phyloP scores from a whole-genome alignment of 1,284 basidiomycete species.

The Trichosporon asahii region DNA sequence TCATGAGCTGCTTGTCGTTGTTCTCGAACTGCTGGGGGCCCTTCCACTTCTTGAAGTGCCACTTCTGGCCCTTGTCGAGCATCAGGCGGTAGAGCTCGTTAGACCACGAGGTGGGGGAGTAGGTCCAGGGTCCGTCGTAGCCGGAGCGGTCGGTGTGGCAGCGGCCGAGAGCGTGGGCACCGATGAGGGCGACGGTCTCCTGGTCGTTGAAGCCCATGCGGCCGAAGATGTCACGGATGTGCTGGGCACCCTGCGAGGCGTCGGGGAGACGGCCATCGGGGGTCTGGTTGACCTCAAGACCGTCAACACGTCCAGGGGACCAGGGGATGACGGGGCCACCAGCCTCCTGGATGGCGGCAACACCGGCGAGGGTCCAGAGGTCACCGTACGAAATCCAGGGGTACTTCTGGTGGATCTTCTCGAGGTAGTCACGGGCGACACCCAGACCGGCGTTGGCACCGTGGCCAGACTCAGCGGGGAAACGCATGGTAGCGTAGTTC shows the following conservation, averaged over 20 bases:
- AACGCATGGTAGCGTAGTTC: conserved; percentile 95
- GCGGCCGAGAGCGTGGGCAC: conserved; percentile 91
- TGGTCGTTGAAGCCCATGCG: conserved; percentile 97
- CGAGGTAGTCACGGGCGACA: conserved; percentile 77
- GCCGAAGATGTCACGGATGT: conserved; percentile 85
- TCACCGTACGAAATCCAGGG: conserved; percentile 93
- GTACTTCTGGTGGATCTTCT: conserved; percentile 75
- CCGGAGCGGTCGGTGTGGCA: conserved; percentile 81
- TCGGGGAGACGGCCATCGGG: conserved; percentile 95
- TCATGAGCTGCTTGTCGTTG: conserved; percentile 85
- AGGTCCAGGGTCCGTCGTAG: conserved; percentile 69
- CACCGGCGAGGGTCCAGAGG: conserved; percentile 85
- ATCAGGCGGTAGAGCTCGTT: conserved; percentile 77
- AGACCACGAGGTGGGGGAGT: conserved; percentile 59
- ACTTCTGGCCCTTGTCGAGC: conserved; percentile 73
- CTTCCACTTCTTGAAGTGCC: conserved; percentile 58
- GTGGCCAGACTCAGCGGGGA: conserved; percentile 77
- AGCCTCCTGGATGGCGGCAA: conserved; percentile 62
- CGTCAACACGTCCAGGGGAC: conserved; percentile 84
- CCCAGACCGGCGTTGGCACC: conserved; percentile 83
- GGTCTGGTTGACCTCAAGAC: conserved; percentile 69
- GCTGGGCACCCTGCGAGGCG: conserved; percentile 75
- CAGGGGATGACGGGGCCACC: conserved; percentile 69
- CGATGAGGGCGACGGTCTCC: conserved; percentile 90
- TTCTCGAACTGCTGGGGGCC: conserved; percentile 71